These are phyloP conservation scores for Calocybe cyanea DNA, from an alignment of 768 basidiomycete species.

Conservation along the genomic window DNA sequence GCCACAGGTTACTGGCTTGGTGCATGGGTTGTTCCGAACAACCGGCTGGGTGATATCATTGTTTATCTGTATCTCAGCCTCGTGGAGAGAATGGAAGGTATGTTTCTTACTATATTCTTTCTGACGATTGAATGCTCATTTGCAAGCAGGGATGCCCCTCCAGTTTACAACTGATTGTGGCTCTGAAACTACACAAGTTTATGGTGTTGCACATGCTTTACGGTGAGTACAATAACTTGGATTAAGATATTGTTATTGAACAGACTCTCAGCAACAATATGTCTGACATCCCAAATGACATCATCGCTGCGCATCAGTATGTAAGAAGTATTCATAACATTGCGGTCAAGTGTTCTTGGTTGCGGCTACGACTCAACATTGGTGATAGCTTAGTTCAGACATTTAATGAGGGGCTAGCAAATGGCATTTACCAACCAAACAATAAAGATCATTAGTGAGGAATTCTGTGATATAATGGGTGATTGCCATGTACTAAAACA, in stretches of 20 bases:
- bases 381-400: conserved; percentile 26
- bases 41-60: conserved; percentile 3
- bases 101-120: background rate
- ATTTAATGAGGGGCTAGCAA: conserved; percentile 19
- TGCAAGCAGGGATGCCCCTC: background rate
- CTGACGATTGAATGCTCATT: background rate
- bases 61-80: conserved; percentile 23
- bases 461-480: conserved; percentile 2
- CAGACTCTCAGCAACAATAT: too few species aligned
- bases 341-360: conserved; percentile 31
- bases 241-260: too few species aligned
- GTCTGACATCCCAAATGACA: too few species aligned
- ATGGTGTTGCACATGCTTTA: conserved; percentile 26
- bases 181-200: conserved; percentile 30
- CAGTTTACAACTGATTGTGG: conserved; percentile 30
- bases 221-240: conserved; percentile 18
- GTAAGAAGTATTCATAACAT: conserved; percentile 31
- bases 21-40: conserved; percentile 11
- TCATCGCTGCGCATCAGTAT: conserved; percentile 29
- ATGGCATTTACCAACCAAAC: conserved; percentile 21
- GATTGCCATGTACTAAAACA: background rate
- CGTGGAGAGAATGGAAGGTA: conserved; percentile 27
- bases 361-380: conserved; percentile 24
- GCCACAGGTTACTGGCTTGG: conserved; percentile 4
- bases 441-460: conserved; percentile 26